Base-by-base conservation (phyloP, 148 eudicot species). In the Limonium bicolor region DNA sequence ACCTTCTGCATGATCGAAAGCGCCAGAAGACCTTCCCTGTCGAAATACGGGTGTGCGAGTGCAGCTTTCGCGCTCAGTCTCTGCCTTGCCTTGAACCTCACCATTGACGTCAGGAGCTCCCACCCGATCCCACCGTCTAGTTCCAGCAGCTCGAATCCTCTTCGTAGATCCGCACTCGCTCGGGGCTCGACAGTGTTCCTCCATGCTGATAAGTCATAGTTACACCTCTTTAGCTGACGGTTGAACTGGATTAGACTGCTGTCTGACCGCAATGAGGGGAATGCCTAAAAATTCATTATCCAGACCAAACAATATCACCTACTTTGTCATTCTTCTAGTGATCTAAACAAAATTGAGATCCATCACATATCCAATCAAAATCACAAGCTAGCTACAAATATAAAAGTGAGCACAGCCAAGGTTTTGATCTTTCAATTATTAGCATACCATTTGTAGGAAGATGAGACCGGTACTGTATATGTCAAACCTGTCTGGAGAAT, bases 41-140 rank as follows among this genome's bases (percentile, higher is more conserved):
- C 77, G 25, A 92, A 92, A 52, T 81, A 92, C 2, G 99, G 99
- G 57, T 85, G 78, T 25, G 99, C 95, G 28, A 85, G 52, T 47
- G 94, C 88, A 11, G 76, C 70, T 64, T 85, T 92, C 34, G 99
- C 95, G 27, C 99, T 92, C 17, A 73, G 53, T 33, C 99, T 69
- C 60, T 74, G 85, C 51, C 94, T 73, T 11, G 99, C 95, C 67
- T 85, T 85, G 74, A 73, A 92, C 21, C 94, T 77, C 14, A 92
- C 90, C 95, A 85, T 85, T 13, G 99, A 92, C 36, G 83, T 85
- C 34, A 92, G 50, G 32, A 92, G 94, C 46, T 92, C 99, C 99
- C 99, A 92, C 14, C 99, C 99, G 20, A 78, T 74, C 36, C 95
- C 94, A 45, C 78, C 83, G 46, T 92, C 95, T 53, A 73, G 64